Conservation (phyloP, 352 stramenopile genomes). For the Poterioochromonas sp. region DNA sequence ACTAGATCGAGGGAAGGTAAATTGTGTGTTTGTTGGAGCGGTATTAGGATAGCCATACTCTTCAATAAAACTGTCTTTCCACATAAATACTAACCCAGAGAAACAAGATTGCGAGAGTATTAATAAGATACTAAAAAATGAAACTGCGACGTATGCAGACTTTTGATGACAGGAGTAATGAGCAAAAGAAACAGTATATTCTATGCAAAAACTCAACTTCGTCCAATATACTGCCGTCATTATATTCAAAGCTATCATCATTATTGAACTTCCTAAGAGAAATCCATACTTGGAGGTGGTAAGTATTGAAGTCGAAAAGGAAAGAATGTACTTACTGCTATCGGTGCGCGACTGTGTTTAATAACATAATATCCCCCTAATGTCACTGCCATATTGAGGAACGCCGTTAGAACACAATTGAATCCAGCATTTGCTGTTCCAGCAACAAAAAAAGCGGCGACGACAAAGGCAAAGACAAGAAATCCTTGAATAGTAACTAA, state of each 20-base stretch:
- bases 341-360: conserved; percentile 8
- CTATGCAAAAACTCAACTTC: conserved; percentile 20
- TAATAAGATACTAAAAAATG: background rate
- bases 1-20: too few species aligned
- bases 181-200: background rate
- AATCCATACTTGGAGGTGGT: conserved; percentile 5
- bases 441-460: conserved; percentile 18
- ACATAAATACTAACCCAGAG: too few species aligned
- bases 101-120: background rate
- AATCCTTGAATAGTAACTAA: background rate
- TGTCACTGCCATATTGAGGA: conserved; percentile 24
- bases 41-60: too few species aligned
- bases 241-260: conserved; percentile 28
- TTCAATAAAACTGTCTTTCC: too few species aligned
- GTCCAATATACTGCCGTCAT: conserved; percentile 34
- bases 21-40: too few species aligned
- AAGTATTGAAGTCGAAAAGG: background rate
- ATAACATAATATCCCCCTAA: conserved; percentile 18
- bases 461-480: conserved; percentile 33
- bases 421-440: conserved; percentile 29
- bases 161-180: conserved; percentile 18
- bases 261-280: conserved; percentile 9
- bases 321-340: background rate
- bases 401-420: conserved; percentile 31
- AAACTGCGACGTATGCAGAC: conserved; percentile 13